Evolutionary conservation across 73 alveolate genomes (phyloP), one percentile per base, ranked within the genome.

Genomic region (Paramecium bursaria): DNA sequence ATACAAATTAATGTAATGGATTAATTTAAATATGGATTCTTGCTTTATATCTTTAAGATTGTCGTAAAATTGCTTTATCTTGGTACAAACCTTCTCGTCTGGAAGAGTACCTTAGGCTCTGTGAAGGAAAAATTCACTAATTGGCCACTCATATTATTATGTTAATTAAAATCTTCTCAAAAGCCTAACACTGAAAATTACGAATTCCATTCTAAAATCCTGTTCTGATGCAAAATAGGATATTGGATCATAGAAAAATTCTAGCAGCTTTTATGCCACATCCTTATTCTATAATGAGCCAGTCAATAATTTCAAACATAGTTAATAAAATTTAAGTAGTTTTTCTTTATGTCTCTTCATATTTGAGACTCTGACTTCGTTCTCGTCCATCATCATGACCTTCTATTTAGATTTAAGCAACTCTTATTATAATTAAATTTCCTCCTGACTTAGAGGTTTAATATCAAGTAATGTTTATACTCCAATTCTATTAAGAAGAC

Each of bases 351-450:
- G 27, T 67, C 44, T 67, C 15, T 19, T 17, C 21, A 67, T 15
- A 35, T 39, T 33, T 19, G 33, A 1, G 3, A 25, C 19, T 26
- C 27, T 15, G 0, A 57, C 82, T 67, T 67, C 82, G 17, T 47
- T 47, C 44, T 67, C 82, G 44, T 67, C 82, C 82, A 67, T 67
- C 11, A 67, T 42, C 3, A 67, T 47, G 33, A 44, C 82, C 10
- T 67, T 67, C 19, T 42, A 39, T 39, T 67, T 47, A 35, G 44
- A 67, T n/a, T 67, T 67, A 21, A 39, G 22, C 2, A 67, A 15
- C 44, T 67, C 19, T 67, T 67, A 35, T 10, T 33, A 35, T 19
- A 67, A 42, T 67, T 67, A 14, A 13, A 35, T 2, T 19, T 67
- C 82, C 6, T 33, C 14, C 22, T 67, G 42, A 67, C 33, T 47